Evolutionary conservation across 2,329 filamentous ascomycete species (phyloP).

Genomic region (Fusarium ambrosium): DNA sequence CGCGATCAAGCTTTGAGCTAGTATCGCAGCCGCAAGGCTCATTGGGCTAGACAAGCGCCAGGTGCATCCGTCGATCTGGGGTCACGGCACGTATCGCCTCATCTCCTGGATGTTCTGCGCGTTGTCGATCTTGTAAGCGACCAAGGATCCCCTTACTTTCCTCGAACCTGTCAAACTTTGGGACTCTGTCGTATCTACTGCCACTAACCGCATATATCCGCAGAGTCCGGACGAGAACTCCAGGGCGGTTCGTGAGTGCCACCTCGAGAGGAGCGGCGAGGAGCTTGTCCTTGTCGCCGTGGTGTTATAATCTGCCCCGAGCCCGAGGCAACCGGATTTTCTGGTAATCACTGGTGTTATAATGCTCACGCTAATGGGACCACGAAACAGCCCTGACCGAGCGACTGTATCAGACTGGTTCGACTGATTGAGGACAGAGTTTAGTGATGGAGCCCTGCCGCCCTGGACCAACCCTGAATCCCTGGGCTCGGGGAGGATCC

Average conservation of each 20-base stretch:
- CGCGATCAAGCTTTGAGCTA: conserved; percentile 28
- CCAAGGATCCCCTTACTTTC: conserved; percentile 18
- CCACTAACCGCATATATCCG: conserved; percentile 12
- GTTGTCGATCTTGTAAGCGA: conserved; percentile 36
- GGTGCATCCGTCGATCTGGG: conserved; percentile 35
- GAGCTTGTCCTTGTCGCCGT: conserved; percentile 20
- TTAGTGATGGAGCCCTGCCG: conserved; percentile 3
- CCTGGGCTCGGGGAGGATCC: background rate
- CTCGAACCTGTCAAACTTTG: conserved; percentile 12
- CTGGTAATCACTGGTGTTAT: background rate
- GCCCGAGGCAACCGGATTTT: background rate
- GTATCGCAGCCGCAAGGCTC: conserved; percentile 9
- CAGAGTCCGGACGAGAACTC: background rate
- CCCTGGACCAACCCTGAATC: background rate
- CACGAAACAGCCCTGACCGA: background rate
- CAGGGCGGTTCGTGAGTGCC: conserved; percentile 6
- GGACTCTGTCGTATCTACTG: conserved; percentile 4
- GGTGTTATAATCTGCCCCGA: conserved; percentile 5
- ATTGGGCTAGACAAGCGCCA: conserved; percentile 41
- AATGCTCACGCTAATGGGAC: background rate
- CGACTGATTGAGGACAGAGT: conserved; percentile 1
- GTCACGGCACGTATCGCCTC: conserved; percentile 22
- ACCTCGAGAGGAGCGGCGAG: background rate
- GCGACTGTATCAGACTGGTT: conserved; percentile 2
- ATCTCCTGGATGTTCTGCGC: conserved; percentile 23